These are phyloP conservation scores for Heterobasidion occidentale DNA, from an alignment of 1,284 basidiomycete genomes.

Conservation along the genomic window DNA sequence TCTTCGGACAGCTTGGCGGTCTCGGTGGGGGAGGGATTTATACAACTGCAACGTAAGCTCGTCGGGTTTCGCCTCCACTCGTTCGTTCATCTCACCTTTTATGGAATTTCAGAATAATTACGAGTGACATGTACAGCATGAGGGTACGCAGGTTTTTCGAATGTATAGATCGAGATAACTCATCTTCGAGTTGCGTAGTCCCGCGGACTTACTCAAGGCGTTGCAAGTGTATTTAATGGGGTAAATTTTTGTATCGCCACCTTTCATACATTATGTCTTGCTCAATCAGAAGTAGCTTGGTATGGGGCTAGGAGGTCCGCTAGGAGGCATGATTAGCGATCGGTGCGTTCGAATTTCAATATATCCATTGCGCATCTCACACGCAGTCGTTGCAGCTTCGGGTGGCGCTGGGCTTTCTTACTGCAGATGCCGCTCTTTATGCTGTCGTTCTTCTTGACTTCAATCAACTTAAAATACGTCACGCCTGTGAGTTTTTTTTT, in stretches of 20 bases:
- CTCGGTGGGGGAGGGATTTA: constrained; percentile 18
- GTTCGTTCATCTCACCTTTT: not conserved
- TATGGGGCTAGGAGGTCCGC: constrained; percentile 69
- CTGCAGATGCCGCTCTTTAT: constrained; percentile 65
- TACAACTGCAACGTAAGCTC: constrained; percentile 50
- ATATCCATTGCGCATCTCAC: not conserved
- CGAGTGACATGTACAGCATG: constrained; percentile 73
- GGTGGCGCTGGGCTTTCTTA: constrained; percentile 77
- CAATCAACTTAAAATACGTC: constrained; percentile 49
- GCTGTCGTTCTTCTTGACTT: constrained; percentile 53
- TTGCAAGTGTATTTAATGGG: constrained; percentile 63
- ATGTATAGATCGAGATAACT: constrained; percentile 4
- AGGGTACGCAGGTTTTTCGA: constrained; percentile 36
- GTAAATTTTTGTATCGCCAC: constrained; percentile 32
- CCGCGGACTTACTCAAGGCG: constrained; percentile 67
- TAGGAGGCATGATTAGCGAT: constrained; percentile 72
- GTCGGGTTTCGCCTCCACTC: not conserved
- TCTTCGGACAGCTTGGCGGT: constrained; percentile 7
- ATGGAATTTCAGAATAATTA: constrained; percentile 46
- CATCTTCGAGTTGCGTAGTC: constrained; percentile 30
- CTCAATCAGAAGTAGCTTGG: constrained; percentile 39
- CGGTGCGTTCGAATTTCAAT: constrained; percentile 27
- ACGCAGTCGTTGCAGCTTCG: constrained; percentile 37
- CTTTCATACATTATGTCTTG: not conserved
- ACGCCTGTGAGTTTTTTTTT: constrained; percentile 43